A percentile compares a stretch with the other conserved stretches of the same genome.
Evolutionary conservation across 495 filamentous ascomycete species (phyloP).

Genomic region (Durotheca rogersii): DNA sequence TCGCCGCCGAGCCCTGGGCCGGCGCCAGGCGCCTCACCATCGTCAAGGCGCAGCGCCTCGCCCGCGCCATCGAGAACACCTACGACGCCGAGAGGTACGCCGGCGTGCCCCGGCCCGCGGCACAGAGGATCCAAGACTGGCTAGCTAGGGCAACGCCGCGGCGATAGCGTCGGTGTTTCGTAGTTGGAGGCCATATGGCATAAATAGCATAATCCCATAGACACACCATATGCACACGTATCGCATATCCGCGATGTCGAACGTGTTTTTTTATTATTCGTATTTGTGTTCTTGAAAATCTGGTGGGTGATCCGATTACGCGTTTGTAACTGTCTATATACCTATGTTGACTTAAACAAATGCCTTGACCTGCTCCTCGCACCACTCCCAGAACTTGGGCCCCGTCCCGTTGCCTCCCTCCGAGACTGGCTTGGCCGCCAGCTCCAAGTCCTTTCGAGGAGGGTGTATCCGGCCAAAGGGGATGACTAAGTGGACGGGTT

Average conservation of each 20-base stretch:
- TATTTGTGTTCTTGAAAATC: no score
- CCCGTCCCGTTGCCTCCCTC: conserved; percentile 37
- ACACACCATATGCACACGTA: no score
- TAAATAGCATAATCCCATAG: no score
- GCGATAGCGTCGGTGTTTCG: conserved; percentile 10
- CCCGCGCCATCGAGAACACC: conserved; percentile 32
- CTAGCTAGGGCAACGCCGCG: conserved; percentile 24
- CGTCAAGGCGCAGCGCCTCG: conserved; percentile 31
- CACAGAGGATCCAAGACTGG: conserved; percentile 35
- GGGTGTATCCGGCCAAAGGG: conserved; percentile 33
- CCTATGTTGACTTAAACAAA: no score
- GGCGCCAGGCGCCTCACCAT: conserved; percentile 30
- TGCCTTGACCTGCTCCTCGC: conserved; percentile 38
- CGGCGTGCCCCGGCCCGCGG: conserved; percentile 30
- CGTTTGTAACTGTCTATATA: no score
- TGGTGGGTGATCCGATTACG: no score
- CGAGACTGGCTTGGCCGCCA: conserved; percentile 20
- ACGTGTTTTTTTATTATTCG: no score
- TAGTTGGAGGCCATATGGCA: no score
- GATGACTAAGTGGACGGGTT: neutral
- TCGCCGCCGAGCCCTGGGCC: conserved; percentile 27
- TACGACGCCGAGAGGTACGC: conserved; percentile 38
- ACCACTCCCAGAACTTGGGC: conserved; percentile 42
- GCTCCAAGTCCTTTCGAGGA: conserved; percentile 32
- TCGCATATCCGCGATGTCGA: no score